Percentiles rank a stretch among this genome's conserved stretches.
Evolutionary conservation across 176 grass and related monocot species (phyloP).

Genomic region (Oryza nivara): DNA sequence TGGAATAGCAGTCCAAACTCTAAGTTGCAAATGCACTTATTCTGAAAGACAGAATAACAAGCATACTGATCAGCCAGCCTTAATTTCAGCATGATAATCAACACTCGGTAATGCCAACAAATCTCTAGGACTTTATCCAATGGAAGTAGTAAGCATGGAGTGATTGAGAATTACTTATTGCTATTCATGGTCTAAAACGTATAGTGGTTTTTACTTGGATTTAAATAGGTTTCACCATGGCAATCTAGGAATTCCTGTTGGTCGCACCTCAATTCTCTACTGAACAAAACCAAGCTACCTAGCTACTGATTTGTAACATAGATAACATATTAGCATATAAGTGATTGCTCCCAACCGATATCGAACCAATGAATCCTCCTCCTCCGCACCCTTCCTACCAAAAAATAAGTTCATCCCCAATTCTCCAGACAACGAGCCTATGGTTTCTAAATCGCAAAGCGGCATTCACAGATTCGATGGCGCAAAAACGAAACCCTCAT

Average conservation of each 20-base stretch:
- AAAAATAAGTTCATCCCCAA: slow-evolving; percentile 1
- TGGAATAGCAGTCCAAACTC: slow-evolving; percentile 8
- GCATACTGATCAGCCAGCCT: not conserved
- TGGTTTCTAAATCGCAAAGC: not conserved
- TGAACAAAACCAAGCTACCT: not conserved
- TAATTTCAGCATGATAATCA: not conserved
- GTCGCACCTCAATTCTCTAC: not conserved
- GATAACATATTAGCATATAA: not conserved
- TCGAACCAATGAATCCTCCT: not conserved
- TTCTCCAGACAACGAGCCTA: not conserved
- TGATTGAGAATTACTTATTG: not conserved
- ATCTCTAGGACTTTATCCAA: not conserved
- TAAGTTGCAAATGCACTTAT: not conserved
- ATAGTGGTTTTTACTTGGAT: not conserved
- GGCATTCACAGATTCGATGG: not conserved
- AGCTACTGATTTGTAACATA: not conserved
- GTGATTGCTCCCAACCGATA: not conserved
- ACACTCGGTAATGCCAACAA: not conserved
- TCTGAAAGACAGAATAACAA: not conserved
- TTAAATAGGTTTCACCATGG: not conserved
- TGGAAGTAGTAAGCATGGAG: not conserved
- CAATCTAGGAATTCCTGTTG: not conserved
- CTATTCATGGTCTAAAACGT: not conserved
- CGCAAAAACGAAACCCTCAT: slow-evolving; percentile 3
- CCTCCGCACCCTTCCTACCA: not conserved